phyloP scores from a whole-genome alignment of 1,284 basidiomycete genomes.

The Ganoderma meredithae region DNA sequence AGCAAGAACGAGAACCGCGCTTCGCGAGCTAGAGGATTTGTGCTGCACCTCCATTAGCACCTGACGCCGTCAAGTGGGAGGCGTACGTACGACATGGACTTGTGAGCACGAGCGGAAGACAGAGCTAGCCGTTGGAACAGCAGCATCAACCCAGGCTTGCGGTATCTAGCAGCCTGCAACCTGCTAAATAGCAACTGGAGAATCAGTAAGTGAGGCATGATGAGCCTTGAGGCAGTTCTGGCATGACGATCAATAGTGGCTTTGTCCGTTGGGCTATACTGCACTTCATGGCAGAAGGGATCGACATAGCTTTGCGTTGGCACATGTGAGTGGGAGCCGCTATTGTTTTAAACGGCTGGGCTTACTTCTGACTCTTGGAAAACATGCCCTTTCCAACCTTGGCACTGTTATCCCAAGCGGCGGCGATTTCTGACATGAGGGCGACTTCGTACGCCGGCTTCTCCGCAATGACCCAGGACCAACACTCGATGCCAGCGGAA shows the following conservation, averaged over 20 bases:
- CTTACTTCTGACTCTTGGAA: constrained; percentile 81
- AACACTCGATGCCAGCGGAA: constrained; percentile 89
- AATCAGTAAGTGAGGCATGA: constrained; percentile 86
- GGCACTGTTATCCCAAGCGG: constrained; percentile 89
- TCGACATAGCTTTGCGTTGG: constrained; percentile 72
- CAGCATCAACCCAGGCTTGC: constrained; percentile 85
- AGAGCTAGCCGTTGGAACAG: constrained; percentile 87
- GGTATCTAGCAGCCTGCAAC: constrained; percentile 93
- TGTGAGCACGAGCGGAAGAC: constrained; percentile 73
- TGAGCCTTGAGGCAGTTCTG: constrained; percentile 75
- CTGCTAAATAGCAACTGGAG: constrained; percentile 93
- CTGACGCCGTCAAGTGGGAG: not conserved
- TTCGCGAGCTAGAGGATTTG: constrained; percentile 92
- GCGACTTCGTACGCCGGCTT: constrained; percentile 79
- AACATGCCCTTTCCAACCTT: constrained; percentile 84
- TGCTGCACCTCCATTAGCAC: constrained; percentile 55
- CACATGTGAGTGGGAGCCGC: not conserved
- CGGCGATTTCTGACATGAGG: constrained; percentile 86
- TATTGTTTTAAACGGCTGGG: constrained; percentile 20
- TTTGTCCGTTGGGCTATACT: constrained; percentile 93
- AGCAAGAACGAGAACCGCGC: constrained; percentile 88
- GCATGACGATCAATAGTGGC: constrained; percentile 80
- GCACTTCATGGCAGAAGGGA: constrained; percentile 87
- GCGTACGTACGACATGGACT: constrained; percentile 71
- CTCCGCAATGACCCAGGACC: constrained; percentile 97